A percentile compares a stretch with the other conserved stretches of the same genome.
phyloP scores from a whole-genome alignment of 1,284 basidiomycete species.

The Meripilus lineatus region DNA sequence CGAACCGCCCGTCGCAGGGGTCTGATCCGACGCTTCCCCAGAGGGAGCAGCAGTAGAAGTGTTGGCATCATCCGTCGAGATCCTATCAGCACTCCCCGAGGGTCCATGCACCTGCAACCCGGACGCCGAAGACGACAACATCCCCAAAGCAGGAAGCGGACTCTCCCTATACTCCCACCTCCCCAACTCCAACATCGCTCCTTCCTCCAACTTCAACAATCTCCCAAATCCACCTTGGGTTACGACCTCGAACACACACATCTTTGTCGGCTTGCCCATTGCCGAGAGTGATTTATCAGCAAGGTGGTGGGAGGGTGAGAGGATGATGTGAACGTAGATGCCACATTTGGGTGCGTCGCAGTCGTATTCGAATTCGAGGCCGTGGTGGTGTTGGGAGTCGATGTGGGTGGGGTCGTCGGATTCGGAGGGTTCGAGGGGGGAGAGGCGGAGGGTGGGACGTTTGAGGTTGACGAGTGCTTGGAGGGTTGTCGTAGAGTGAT shows the following conservation, averaged over 20 bases:
- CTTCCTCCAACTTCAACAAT: constrained; percentile 66
- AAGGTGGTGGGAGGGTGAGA: constrained; percentile 55
- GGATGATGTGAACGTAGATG: constrained; percentile 69
- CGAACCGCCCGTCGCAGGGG: constrained; percentile 9
- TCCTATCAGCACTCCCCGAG: constrained; percentile 14
- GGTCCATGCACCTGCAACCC: neutral
- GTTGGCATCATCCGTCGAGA: constrained; percentile 16
- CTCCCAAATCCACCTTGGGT: constrained; percentile 80
- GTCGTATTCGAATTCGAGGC: constrained; percentile 86
- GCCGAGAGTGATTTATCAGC: constrained; percentile 28
- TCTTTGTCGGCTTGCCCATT: constrained; percentile 40
- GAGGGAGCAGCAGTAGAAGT: constrained; percentile 13
- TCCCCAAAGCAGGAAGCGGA: neutral
- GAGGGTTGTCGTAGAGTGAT: constrained; percentile 80
- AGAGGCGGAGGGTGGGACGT: constrained; percentile 72
- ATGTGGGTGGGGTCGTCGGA: constrained; percentile 36
- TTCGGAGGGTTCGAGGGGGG: constrained; percentile 51
- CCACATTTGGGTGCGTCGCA: constrained; percentile 80
- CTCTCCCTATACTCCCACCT: constrained; percentile 45
- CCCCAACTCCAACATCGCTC: constrained; percentile 68
- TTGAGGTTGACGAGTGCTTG: constrained; percentile 91
- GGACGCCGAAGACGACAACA: neutral
- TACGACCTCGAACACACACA: constrained; percentile 68
- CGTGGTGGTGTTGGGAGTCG: constrained; percentile 56
- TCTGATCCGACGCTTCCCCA: constrained; percentile 9